Conservation (phyloP, 371 early-diverging fungal genomes). For the Phascolomyces articulosus region DNA sequence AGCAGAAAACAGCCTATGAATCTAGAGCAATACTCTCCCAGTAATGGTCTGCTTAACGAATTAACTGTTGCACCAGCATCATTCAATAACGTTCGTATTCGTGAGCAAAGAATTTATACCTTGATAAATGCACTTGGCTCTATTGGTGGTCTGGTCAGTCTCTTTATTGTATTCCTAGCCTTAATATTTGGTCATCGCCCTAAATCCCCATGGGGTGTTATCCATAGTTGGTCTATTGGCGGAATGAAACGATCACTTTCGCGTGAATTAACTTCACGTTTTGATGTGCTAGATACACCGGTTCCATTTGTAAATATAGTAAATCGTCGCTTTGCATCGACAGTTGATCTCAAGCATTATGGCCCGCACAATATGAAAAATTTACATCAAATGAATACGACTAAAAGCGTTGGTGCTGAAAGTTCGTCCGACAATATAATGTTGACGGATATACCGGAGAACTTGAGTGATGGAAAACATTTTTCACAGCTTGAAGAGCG, state of each 20-base stretch:
- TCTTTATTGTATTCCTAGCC: conserved; percentile 43
- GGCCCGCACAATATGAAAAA: background rate
- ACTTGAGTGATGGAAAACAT: conserved; percentile 11
- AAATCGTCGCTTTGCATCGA: conserved; percentile 36
- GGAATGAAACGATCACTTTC: conserved; percentile 45
- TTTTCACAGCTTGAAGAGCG: conserved; percentile 28
- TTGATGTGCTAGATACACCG: conserved; percentile 37
- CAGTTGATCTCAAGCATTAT: background rate
- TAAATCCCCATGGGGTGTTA: conserved; percentile 52
- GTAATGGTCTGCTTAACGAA: conserved; percentile 34
- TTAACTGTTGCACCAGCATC: conserved; percentile 30
- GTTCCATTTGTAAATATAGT: conserved; percentile 50
- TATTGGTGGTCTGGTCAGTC: conserved; percentile 53
- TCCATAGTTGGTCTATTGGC: conserved; percentile 53
- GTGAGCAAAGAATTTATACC: conserved; percentile 52
- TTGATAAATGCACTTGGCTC: conserved; percentile 51
- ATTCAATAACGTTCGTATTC: conserved; percentile 26
- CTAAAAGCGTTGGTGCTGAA: background rate
- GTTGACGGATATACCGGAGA: background rate
- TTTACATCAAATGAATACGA: background rate
- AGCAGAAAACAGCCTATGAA: conserved; percentile 45
- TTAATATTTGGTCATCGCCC: conserved; percentile 54
- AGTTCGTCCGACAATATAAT: background rate
- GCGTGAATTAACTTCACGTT: conserved; percentile 38
- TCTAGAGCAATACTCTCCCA: conserved; percentile 27